Percentiles rank a stretch among this genome's conserved stretches.
Conservation (phyloP, 345 rosid genomes). For the Populus nigra region DNA sequence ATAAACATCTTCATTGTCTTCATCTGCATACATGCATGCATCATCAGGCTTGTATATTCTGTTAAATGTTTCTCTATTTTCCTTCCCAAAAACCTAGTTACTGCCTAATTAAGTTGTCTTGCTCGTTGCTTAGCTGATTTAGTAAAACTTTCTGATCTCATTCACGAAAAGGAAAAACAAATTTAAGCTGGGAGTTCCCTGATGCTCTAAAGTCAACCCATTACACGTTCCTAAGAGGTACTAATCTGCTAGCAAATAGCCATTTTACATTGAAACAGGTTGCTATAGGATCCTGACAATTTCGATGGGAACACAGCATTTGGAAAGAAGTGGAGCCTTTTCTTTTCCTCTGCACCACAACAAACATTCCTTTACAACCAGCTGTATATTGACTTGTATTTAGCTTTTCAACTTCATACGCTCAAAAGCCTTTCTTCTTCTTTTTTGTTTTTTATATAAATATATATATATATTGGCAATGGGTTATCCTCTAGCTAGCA, state of each 20-base stretch:
- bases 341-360: neutral
- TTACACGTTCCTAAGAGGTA: too few relatives aligned
- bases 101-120: neutral
- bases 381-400: too few relatives aligned
- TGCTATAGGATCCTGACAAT: neutral
- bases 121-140: neutral
- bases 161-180: neutral
- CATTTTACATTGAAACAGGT: neutral
- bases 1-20: neutral
- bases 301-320: neutral
- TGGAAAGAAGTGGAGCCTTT: neutral
- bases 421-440: too few relatives aligned
- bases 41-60: too few relatives aligned
- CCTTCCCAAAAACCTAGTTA: neutral
- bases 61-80: neutral
- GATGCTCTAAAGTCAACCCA: too few relatives aligned
- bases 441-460: too few relatives aligned
- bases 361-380: too few relatives aligned
- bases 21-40: too few relatives aligned
- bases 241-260: neutral
- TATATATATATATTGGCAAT: too few relatives aligned
- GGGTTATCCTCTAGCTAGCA: neutral
- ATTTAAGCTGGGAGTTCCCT: too few relatives aligned
- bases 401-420: too few relatives aligned
- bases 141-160: neutral